Evolutionary conservation across 2,329 filamentous ascomycete species (phyloP), one percentile per base, ranked within the genome.

Genomic region (Neofusicoccum cordaticola): DNA sequence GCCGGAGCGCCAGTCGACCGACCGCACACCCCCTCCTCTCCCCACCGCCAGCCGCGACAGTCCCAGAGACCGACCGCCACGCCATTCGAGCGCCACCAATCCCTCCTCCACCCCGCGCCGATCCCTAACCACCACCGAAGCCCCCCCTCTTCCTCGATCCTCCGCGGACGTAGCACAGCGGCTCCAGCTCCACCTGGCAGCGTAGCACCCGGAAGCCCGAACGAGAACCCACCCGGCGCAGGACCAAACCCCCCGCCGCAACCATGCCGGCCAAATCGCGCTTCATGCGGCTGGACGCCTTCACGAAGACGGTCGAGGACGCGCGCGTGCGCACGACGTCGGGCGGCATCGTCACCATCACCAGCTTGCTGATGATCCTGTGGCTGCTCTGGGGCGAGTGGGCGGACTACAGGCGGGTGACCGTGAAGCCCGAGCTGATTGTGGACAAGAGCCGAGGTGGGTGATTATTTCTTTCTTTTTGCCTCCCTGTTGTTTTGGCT

Each of bases 231-330:
- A 58, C 39, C 41, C 22, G 3, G 13, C 53, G 27, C 41, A 31
- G 15, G 15, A 44, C 53, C 27, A 4, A 12, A 22, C 53, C 39
- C 13, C 19, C 9, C 17, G 27, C 35, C 52, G 42, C n/a, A 37
- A 72, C 61, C 44, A 98, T 98, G 95, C 84, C 93, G 69, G 82
- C 89, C 74, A 97, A 96, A 83, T 96, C 92, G 71, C 89, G 95
- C 78, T 97, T 99, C 77, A 97, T 91, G 66, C 90, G 90, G 86
- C 91, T 99, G 69, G 95, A 99, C 80, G 95, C 95, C 84, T 99
- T 99, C 78, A 97, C 94, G 60, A 99, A 99, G 82, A 99, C 95
- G 12, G 95, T 99, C 71, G 95, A 99, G 78, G 95, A 99, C 87
- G 95, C 96, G 70, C 88, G 95, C 72, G 88, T 99, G 76, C 90